Evolutionary conservation across 495 filamentous ascomycete genomes (phyloP).

Genomic region (Alectoria sarmentosa): DNA sequence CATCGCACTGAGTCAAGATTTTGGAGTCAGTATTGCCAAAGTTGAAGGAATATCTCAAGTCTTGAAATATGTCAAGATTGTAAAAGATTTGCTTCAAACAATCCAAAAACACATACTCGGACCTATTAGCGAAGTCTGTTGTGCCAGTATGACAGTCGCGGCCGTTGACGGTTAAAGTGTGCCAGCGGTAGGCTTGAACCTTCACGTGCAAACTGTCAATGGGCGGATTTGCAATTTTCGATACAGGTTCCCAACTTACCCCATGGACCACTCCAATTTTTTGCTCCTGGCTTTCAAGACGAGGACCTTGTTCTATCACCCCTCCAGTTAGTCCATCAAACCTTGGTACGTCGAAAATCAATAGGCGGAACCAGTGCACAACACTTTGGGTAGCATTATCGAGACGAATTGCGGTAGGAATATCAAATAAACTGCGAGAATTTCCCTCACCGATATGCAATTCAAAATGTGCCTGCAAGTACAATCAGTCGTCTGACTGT

Average conservation of each 20-base stretch:
- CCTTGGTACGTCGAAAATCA: background rate
- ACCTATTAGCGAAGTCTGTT: constrained; percentile 53
- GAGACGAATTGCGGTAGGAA: background rate
- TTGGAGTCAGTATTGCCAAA: constrained; percentile 24
- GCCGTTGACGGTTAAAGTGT: constrained; percentile 57
- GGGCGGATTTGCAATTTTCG: background rate
- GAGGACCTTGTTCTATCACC: constrained; percentile 59
- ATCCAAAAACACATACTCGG: constrained; percentile 19
- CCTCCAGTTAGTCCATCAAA: background rate
- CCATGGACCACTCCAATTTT: constrained; percentile 67
- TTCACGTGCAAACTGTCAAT: constrained; percentile 2
- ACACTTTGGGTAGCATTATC: background rate
- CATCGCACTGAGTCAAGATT: constrained; percentile 33
- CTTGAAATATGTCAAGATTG: background rate
- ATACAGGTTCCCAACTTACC: constrained; percentile 33
- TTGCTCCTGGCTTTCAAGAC: constrained; percentile 52
- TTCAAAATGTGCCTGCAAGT: constrained; percentile 62
- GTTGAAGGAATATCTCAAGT: background rate
- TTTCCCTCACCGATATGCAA: constrained; percentile 51
- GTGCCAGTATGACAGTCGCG: constrained; percentile 70
- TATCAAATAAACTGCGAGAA: background rate
- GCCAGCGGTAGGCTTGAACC: constrained; percentile 60
- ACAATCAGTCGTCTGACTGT: background rate
- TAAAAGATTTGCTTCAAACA: background rate
- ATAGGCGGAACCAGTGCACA: background rate